Percentiles rank a stretch among this genome's conserved stretches.
Evolutionary conservation across 352 stramenopile genomes (phyloP).

Genomic region (Pythium aristosporum): DNA sequence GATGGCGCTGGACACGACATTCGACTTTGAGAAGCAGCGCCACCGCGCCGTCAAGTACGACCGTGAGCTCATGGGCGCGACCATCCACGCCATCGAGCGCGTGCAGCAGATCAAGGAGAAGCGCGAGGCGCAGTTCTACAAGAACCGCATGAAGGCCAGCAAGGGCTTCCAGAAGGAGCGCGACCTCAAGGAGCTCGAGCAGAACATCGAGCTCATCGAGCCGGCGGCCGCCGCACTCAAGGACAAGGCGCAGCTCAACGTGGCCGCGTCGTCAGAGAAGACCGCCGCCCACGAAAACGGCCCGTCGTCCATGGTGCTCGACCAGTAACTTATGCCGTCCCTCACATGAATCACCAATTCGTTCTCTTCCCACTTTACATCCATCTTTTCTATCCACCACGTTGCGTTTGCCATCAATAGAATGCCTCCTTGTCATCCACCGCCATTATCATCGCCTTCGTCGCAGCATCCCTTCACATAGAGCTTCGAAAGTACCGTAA

Average conservation of each 20-base stretch:
- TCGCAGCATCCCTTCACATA: neutral
- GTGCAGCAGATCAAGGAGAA: constrained; percentile 97
- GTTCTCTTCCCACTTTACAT: neutral
- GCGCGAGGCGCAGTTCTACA: constrained; percentile 96
- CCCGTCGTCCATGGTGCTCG: constrained; percentile 81
- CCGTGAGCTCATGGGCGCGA: constrained; percentile 98
- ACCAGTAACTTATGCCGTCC: constrained; percentile 64
- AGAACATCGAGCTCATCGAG: constrained; percentile 87
- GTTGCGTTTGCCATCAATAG: neutral
- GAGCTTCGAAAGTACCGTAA: constrained; percentile 18
- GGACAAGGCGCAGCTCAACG: constrained; percentile 78
- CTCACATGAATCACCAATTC: neutral
- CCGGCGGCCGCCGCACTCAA: constrained; percentile 67
- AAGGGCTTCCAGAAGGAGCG: constrained; percentile 78
- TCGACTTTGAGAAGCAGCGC: constrained; percentile 99
- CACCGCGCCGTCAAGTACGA: constrained; percentile 99
- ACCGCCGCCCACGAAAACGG: constrained; percentile 47
- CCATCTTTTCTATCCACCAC: neutral
- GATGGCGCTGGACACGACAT: constrained; percentile 99
- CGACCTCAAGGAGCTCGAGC: constrained; percentile 79
- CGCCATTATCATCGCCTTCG: neutral
- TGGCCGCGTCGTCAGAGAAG: constrained; percentile 59
- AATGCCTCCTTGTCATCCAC: neutral
- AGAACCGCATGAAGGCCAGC: constrained; percentile 94
- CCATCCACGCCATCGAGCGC: constrained; percentile 97